Conservation (phyloP, 345 rosid genomes). For the Melastoma malabathricum region DNA sequence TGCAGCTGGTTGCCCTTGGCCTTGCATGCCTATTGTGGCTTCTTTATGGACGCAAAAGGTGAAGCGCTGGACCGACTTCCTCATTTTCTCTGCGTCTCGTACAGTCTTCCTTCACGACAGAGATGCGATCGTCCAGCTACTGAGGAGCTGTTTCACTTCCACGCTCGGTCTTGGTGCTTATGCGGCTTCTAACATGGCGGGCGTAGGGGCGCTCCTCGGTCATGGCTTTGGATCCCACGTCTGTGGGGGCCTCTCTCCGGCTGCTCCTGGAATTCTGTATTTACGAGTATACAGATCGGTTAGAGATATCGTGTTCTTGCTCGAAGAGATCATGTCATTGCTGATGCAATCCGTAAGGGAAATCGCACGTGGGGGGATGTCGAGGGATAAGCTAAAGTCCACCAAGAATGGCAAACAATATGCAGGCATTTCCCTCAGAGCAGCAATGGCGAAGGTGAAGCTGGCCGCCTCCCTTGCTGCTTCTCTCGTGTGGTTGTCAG, state of each 20-base stretch:
- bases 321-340: conserved; percentile 67
- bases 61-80: conserved; percentile 91
- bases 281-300: conserved; percentile 66
- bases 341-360: conserved; percentile 69
- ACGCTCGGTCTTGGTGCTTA: conserved; percentile 53
- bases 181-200: conserved; percentile 50
- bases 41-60: conserved; percentile 97
- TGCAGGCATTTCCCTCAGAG: conserved; percentile 59
- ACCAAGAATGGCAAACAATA: conserved; percentile 51
- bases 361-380: conserved; percentile 45
- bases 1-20: conserved; percentile 98
- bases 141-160: conserved; percentile 78
- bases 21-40: conserved; percentile 91
- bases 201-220: conserved; percentile 93
- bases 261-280: conserved; percentile 90
- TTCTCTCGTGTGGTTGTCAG: conserved; percentile 76
- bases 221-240: conserved; percentile 90
- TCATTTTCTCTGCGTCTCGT: conserved; percentile 88
- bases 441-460: conserved; percentile 67
- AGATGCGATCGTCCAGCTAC: conserved; percentile 81
- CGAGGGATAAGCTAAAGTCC: conserved; percentile 46
- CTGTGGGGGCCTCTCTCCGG: conserved; percentile 72
- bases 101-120: conserved; percentile 82
- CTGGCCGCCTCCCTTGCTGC: conserved; percentile 90
- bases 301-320: conserved; percentile 52